These are phyloP conservation scores for Agrostemma githago DNA, from an alignment of 148 eudicot species.

Conservation along the genomic window DNA sequence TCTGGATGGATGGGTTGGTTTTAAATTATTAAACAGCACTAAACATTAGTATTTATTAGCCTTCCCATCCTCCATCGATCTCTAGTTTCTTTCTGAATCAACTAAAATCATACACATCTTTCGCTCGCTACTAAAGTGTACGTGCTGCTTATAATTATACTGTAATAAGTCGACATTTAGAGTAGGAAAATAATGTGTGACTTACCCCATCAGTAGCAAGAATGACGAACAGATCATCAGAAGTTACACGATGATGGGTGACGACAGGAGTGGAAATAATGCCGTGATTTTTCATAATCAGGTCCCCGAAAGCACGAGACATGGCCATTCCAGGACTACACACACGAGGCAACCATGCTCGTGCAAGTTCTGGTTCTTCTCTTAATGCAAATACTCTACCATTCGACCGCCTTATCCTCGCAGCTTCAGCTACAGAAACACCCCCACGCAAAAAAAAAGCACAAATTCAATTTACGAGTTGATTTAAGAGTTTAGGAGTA, in stretches of 20 bases:
- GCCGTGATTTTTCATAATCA: conserved; percentile 70
- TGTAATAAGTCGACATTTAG: too few species aligned
- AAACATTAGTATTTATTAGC: too few species aligned
- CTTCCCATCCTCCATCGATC: neutral
- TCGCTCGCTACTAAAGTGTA: too few species aligned
- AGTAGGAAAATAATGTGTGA: neutral
- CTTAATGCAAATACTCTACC: conserved; percentile 76
- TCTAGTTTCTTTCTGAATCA: too few species aligned
- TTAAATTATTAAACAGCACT: too few species aligned
- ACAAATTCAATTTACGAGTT: too few species aligned
- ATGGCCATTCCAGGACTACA: conserved; percentile 85
- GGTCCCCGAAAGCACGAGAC: conserved; percentile 92
- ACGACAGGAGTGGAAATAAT: conserved; percentile 72
- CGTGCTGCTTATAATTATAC: too few species aligned
- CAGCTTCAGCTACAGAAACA: conserved; percentile 56
- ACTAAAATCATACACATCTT: too few species aligned
- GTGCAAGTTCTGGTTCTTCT: conserved; percentile 72
- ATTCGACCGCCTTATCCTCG: conserved; percentile 59
- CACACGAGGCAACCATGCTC: conserved; percentile 81
- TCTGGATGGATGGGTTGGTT: too few species aligned
- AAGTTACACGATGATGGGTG: conserved; percentile 49
- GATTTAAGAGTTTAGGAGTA: neutral
- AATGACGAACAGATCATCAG: conserved; percentile 58
- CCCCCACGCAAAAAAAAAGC: too few species aligned
- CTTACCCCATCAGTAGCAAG: conserved; percentile 96